Conservation (phyloP, 202 grass and related monocot genomes). For the Schoenoplectus tabernaemontani region DNA sequence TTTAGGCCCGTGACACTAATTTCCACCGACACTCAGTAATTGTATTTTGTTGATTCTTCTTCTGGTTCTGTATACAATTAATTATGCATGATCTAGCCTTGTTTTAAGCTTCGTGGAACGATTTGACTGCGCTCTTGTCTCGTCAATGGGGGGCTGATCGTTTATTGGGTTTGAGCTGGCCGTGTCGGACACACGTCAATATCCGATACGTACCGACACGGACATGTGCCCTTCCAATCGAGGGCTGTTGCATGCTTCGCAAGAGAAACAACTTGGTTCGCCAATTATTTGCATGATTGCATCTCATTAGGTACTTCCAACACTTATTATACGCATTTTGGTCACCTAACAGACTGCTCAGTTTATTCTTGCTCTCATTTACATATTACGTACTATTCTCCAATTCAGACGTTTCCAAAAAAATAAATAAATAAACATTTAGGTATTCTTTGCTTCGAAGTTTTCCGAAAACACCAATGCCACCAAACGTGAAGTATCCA, state of each 20-base stretch:
- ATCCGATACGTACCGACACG: not conserved
- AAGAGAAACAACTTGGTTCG: constrained; percentile 3
- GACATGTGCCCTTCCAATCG: not conserved
- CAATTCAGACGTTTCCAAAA: not conserved
- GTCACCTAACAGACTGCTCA: constrained; percentile 6
- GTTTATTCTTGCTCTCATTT: not conserved
- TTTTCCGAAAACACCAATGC: not conserved
- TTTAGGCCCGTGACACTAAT: not conserved
- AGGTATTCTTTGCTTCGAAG: constrained; percentile 10
- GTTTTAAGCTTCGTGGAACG: not conserved
- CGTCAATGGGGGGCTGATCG: not conserved
- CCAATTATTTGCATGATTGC: not conserved
- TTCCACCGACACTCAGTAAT: not conserved
- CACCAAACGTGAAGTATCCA: not conserved
- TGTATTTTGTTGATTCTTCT: not conserved
- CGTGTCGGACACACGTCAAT: not conserved
- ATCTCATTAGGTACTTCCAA: not conserved
- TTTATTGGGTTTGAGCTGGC: not conserved
- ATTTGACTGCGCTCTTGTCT: not conserved
- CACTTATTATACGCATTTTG: not conserved
- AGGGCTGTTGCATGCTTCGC: not conserved
- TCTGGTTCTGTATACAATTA: not conserved
- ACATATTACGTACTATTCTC: not conserved
- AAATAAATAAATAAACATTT: not conserved
- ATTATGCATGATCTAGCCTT: not conserved